Evolutionary conservation across 495 filamentous ascomycete species (phyloP).

Genomic region (Xylaria intraflava): DNA sequence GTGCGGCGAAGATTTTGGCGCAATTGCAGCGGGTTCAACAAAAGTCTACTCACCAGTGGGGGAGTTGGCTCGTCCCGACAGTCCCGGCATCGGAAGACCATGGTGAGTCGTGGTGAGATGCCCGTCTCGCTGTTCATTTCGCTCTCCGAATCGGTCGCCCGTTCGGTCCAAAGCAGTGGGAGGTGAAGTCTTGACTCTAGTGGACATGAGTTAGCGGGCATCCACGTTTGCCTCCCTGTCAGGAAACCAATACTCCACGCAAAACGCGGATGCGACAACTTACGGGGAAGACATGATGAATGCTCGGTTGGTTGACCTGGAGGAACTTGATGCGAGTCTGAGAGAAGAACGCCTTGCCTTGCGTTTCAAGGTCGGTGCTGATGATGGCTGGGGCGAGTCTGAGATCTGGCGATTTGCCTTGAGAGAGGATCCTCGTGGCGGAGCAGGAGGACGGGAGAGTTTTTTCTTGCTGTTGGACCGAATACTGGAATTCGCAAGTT

Average conservation of each 20-base stretch:
- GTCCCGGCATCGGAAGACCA: constrained; percentile 27
- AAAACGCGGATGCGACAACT: constrained; percentile 2
- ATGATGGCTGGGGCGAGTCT: constrained; percentile 5
- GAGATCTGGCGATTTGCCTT: not conserved
- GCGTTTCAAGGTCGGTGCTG: constrained; percentile 7
- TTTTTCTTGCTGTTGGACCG: constrained; percentile 12
- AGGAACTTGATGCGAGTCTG: constrained; percentile 2
- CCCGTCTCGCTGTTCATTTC: constrained; percentile 5
- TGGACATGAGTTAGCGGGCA: not conserved
- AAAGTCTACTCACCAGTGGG: constrained; percentile 21
- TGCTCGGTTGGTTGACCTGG: not conserved
- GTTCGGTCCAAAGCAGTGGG: constrained; percentile 11
- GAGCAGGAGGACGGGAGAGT: constrained; percentile 12
- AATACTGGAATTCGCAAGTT: not conserved
- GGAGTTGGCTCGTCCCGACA: constrained; percentile 30
- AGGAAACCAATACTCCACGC: not conserved
- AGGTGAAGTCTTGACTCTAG: constrained; percentile 13
- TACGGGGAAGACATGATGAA: constrained; percentile 27
- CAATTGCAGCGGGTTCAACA: not conserved
- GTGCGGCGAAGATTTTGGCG: not conserved
- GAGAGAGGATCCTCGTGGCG: constrained; percentile 13
- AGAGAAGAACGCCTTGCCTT: constrained; percentile 19
- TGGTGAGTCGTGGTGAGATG: constrained; percentile 1
- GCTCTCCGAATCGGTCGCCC: constrained; percentile 9
- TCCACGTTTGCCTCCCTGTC: not conserved